phyloP scores from a whole-genome alignment of 2,329 filamentous ascomycete genomes.

The Cyanodermella asteris region DNA sequence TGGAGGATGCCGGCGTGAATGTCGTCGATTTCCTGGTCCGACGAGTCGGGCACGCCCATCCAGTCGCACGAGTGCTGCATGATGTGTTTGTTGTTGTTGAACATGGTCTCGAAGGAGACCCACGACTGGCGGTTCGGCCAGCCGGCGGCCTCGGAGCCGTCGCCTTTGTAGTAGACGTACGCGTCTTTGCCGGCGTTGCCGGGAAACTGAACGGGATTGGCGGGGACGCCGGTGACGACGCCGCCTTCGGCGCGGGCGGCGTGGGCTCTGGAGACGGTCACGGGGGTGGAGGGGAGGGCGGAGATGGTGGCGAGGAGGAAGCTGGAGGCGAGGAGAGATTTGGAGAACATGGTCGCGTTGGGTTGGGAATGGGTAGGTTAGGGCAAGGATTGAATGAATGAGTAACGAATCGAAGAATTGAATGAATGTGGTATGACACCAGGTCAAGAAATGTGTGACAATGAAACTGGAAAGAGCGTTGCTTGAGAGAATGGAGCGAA shows the following conservation, averaged over 20 bases:
- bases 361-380: background rate
- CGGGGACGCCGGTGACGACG: too few species aligned
- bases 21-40: slow-evolving; percentile 6
- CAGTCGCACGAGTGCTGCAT: slow-evolving; percentile 8
- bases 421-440: too few species aligned
- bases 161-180: slow-evolving; percentile 14
- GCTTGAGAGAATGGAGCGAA: too few species aligned
- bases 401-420: too few species aligned
- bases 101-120: slow-evolving; percentile 12
- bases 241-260: background rate
- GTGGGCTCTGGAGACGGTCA: background rate
- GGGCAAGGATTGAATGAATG: too few species aligned
- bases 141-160: slow-evolving; percentile 6
- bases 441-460: too few species aligned
- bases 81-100: slow-evolving; percentile 7
- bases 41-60: slow-evolving; percentile 3
- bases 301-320: background rate
- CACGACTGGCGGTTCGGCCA: slow-evolving; percentile 10
- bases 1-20: slow-evolving; percentile 10
- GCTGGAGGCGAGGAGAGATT: background rate
- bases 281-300: background rate
- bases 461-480: too few species aligned
- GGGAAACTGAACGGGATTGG: too few species aligned
- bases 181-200: slow-evolving; percentile 9
- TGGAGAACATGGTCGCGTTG: background rate